Base-by-base conservation (phyloP, 1,139 yeast species). In the Blastobotrys persicus region DNA sequence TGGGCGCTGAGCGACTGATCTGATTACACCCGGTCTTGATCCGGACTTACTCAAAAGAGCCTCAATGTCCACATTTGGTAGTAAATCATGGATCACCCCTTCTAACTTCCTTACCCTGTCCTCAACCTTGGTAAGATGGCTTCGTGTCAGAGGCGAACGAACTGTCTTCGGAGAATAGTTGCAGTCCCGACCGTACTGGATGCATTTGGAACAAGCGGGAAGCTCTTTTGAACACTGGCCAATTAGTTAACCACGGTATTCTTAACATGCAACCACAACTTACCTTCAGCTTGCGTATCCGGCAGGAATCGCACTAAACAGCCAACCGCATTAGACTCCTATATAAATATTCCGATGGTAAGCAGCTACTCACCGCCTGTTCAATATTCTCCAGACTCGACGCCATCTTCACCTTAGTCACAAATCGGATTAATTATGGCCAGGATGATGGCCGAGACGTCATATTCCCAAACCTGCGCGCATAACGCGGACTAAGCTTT, bases 71-170 rank as follows among this genome's bases (percentile, higher is more conserved):
- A 69, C 71, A 42, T 72, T 73, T 0, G 77, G 78, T 26, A 72
- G 51, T 4, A 78, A 54, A 34, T 68, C 71, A 42, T 70, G 65
- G 19, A 88, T 61, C 39, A 87, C 61, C 31, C 68, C 67, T 59
- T 85, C 87, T 55, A 86, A 69, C 38, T 71, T 74, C 46, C 73
- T 69, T 13, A 83, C 83, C 53, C 83, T 72, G 52, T 74, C 78
- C 65, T 88, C 96, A 39, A 88, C 89, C 49, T 78, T 78, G 9
- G 95, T 87, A 56, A 88, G 71, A 69, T 62, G 54, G 46, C 57
- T 88, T 58, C 96, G 73, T 0, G 96, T 88, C 53, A 88, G 71
- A 0, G 96, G 96, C 5, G 91, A 81, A 52, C 96, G 71, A 31
- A 85, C 83, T 1, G 85, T 78, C 54, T 86, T 73, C 12, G 96